phyloP scores from a whole-genome alignment of 495 filamentous ascomycete species.

The Aspergillus haitiensis region DNA sequence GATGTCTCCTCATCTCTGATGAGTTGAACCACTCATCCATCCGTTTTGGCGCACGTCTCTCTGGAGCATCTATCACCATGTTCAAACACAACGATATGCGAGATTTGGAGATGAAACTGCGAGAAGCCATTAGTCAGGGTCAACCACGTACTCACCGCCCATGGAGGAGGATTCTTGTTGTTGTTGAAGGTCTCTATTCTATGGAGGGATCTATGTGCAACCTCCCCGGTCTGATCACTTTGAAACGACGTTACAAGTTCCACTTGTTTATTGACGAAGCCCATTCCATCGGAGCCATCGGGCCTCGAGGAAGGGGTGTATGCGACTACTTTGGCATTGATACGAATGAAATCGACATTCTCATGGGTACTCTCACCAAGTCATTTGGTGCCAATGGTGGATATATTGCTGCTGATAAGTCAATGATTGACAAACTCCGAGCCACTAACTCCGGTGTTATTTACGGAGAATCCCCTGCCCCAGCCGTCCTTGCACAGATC shows the following conservation, averaged over 20 bases:
- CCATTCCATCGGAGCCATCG: slow-evolving; percentile 92
- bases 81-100: slow-evolving; percentile 98
- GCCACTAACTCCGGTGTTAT: slow-evolving; percentile 81
- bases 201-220: slow-evolving; percentile 99
- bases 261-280: slow-evolving; percentile 94
- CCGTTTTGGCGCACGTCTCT: slow-evolving; percentile 88
- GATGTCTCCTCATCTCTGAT: slow-evolving; percentile 90
- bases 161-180: slow-evolving; percentile 98
- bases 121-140: slow-evolving; percentile 91
- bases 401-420: slow-evolving; percentile 88
- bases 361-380: slow-evolving; percentile 98
- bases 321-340: slow-evolving; percentile 97
- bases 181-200: slow-evolving; percentile 95
- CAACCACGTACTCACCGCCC: slow-evolving; percentile 95
- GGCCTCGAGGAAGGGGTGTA: slow-evolving; percentile 83
- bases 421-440: slow-evolving; percentile 87
- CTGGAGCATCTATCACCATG: slow-evolving; percentile 88
- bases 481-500: slow-evolving; percentile 87
- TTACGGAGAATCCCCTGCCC: slow-evolving; percentile 84
- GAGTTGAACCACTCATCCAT: slow-evolving; percentile 98
- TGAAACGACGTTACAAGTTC: slow-evolving; percentile 97
- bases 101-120: slow-evolving; percentile 78
- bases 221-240: slow-evolving; percentile 75
- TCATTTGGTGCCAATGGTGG: slow-evolving; percentile 98
- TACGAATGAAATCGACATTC: slow-evolving; percentile 83